Base-by-base conservation (phyloP, 2,329 filamentous ascomycete species). In the Aspergillus pseudoterreus region DNA sequence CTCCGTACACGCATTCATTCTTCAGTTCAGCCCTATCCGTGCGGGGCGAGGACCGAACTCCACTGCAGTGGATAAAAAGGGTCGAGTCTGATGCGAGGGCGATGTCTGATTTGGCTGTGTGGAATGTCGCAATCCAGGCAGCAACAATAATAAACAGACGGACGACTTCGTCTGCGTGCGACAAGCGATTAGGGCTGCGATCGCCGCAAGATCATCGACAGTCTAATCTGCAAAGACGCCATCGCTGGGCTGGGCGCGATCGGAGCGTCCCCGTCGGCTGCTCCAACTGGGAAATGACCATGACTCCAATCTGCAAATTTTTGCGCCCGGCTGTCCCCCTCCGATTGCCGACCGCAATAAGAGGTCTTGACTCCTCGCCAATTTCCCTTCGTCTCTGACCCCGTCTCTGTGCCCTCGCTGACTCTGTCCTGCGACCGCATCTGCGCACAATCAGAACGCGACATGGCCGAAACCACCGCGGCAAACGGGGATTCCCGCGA, bases 11-110 rank as follows among this genome's bases (percentile, higher is more conserved):
- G 33, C 10, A 36, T 38, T 12, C 22, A 6, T 35, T 22, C 33
- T 22, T 22, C 47, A 43, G 27, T 30, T 54, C 52, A 52, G 52
- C 52, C 52, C 52, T 52, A 54, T 52, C 49, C 42, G 46, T 49
- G 51, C 48, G 52, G 52, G 52, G 49, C 49, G 49, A 47, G 49
- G 41, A 21, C 41, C 51, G 19, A 39, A 47, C 52, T 44, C 39
- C 39, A 42, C 19, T 21, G 6, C 15, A 42, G 15, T 42, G 19
- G 15, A 22, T 42, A 22, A 42, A 11, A 9, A 42, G 15, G 15
- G n/a, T n/a, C 35, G 35, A 38, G 6, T 15, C 14, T 38, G 35
- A n/a, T 38, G 35, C 14, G 8, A 38, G 35, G 35, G 12, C 15
- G 35, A 4, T 15, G 27, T 30, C 27, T 30, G 27, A 30, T 30